Evolutionary conservation across 192 early-diverging fungal genomes (phyloP), one percentile per base, ranked within the genome.

Genomic region (Coemansia reversa): DNA sequence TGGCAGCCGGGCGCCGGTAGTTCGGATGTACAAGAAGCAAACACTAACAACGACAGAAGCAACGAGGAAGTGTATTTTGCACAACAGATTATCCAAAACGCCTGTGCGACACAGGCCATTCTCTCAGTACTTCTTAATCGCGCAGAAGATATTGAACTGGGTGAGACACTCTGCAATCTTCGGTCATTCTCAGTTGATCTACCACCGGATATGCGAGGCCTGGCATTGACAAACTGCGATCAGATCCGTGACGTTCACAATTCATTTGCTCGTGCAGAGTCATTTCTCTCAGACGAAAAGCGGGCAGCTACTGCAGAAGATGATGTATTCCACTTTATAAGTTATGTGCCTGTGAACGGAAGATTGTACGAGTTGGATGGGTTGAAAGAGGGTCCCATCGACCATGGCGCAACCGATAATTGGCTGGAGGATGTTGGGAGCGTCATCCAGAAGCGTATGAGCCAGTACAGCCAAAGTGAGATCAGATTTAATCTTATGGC

Each of bases 61-160:
- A 65, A 67, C 18, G 59, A 69, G 30, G 63, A 84, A 28, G 80
- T 93, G 20, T 93, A 90, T 60, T 93, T 91, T 73, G 91, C 91
- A 3, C 80, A 69, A 14, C 86, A 93, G 76, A 84, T 93, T 2
- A 90, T 93, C 51, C 82, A 87, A 20, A 93, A 93, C 76, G 92
- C 92, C 0, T 93, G 92, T 56, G 92, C 92, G 28, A 93, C 92
- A 1, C 92, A 93, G 64, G 92, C 92, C 4, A 92, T 93, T 58
- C 67, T 93, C 16, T 87, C 88, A 1, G 84, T 93, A 27, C 65
- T 93, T 52, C 66, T 93, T 22, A 92, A 93, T 66, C 42, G 67
- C 27, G 20, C 60, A 2, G 69, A 63, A 4, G 74, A 76, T 24
- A 76, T 93, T 23, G 87, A 92, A n/a, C 74, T 93, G 48, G 91